A percentile compares a stretch with the other conserved stretches of the same genome.
Conservation (phyloP, 805 yeast species). For the Pichia gijzeniarum region DNA sequence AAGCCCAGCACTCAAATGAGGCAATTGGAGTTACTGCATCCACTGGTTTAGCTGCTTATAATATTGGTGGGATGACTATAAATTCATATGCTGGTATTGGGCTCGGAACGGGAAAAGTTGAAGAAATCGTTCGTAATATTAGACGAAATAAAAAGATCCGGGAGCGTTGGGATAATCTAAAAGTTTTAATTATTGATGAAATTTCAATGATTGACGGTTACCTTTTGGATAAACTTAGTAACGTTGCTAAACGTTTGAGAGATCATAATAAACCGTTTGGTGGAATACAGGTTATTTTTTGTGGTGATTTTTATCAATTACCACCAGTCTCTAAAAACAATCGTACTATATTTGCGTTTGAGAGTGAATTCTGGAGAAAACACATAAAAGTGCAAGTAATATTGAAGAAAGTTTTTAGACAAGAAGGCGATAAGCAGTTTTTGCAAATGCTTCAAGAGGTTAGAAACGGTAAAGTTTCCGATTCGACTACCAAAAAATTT, state of each 20-base stretch:
- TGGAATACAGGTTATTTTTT: conserved; percentile 80
- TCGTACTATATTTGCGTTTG: conserved; percentile 52
- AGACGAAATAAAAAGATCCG: conserved; percentile 37
- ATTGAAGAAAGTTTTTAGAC: conserved; percentile 64
- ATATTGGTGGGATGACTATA: conserved; percentile 85
- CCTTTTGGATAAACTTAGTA: conserved; percentile 68
- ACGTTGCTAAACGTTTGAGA: conserved; percentile 53
- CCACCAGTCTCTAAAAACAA: conserved; percentile 57
- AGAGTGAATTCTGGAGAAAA: conserved; percentile 54
- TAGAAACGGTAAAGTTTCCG: conserved; percentile 54
- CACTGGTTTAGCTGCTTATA: conserved; percentile 93
- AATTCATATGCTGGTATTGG: conserved; percentile 87
- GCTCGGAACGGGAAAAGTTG: conserved; percentile 50
- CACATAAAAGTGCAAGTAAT: conserved; percentile 53
- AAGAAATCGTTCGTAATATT: conserved; percentile 42
- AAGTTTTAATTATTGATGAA: conserved; percentile 83
- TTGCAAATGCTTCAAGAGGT: conserved; percentile 71
- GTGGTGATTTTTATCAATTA: conserved; percentile 95
- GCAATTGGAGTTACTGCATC: conserved; percentile 88
- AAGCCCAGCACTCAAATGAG: conserved; percentile 35
- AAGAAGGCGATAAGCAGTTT: conserved; percentile 64
- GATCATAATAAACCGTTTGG: conserved; percentile 65
- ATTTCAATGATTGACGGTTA: conserved; percentile 88
- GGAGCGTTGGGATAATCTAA: conserved; percentile 58
- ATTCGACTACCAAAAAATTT: conserved; percentile 44